Evolutionary conservation across 2,329 filamentous ascomycete species (phyloP).

Genomic region (Fusarium albidum): DNA sequence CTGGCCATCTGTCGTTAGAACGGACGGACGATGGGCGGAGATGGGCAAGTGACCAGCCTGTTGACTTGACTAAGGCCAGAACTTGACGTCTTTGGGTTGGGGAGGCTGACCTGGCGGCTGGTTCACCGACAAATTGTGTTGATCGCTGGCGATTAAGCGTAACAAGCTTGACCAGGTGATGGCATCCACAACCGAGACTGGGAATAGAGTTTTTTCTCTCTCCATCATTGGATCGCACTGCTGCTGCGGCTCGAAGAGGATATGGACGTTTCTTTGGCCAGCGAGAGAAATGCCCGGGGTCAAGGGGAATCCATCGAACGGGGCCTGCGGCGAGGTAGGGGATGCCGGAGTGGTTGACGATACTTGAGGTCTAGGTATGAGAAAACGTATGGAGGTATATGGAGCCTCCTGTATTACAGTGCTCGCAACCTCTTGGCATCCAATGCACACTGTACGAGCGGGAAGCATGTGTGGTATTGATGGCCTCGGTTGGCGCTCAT

Average conservation of each 20-base stretch:
- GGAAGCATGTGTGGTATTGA: neutral
- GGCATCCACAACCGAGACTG: slow-evolving; percentile 5
- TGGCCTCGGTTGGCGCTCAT: neutral
- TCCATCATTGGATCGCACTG: slow-evolving; percentile 6
- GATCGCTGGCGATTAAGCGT: slow-evolving; percentile 20
- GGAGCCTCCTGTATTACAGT: slow-evolving; percentile 12
- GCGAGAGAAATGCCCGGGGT: slow-evolving; percentile 1
- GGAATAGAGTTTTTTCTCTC: slow-evolving; percentile 9
- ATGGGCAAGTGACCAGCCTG: slow-evolving; percentile 6
- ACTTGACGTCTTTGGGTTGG: neutral
- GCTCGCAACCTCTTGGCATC: neutral
- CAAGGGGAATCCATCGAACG: slow-evolving; percentile 9
- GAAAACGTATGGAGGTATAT: neutral
- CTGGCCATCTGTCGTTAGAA: slow-evolving; percentile 4
- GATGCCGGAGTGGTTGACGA: neutral
- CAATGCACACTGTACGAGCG: neutral
- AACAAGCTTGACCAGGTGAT: slow-evolving; percentile 23
- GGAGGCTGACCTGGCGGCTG: slow-evolving; percentile 1
- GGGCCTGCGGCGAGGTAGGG: neutral
- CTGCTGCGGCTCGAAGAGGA: slow-evolving; percentile 9
- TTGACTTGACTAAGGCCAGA: slow-evolving; percentile 4
- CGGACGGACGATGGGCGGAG: neutral
- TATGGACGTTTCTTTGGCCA: slow-evolving; percentile 5
- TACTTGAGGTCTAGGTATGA: slow-evolving; percentile 12
- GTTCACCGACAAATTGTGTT: slow-evolving; percentile 22